Evolutionary conservation across 352 stramenopile genomes (phyloP), one percentile per base, ranked within the genome.

Genomic region (Aphanomyces stellatus): DNA sequence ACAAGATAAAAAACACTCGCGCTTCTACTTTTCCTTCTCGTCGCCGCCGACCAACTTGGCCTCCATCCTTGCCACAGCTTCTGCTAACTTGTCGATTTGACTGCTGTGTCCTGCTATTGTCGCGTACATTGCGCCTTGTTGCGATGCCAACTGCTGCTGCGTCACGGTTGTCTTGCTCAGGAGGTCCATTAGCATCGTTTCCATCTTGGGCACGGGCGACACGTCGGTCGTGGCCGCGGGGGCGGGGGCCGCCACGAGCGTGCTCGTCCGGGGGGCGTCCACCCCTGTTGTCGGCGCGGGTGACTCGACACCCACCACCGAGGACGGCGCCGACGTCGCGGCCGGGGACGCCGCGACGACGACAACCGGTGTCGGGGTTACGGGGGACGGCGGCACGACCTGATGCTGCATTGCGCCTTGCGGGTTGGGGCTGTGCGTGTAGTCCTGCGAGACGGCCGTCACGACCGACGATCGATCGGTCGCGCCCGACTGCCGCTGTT

Each of bases 181-280:
- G 11, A 67, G 34, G n/a, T 42, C 42, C 60, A 67, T 67, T 11
- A 67, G 40, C 60, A 67, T 67, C 28, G 43, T 28, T 57, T 67
- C 60, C 40, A 67, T 41, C 19, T 67, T 67, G 30, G 53, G 34
- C 19, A 22, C 27, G 5, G n/a, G 13, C 13, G 46, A 27, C n/a
- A 46, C 37, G 13, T 46, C 37, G 37, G 46, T 55, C 17, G 46
- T 15, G 13, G 3, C 46, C n/a, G 46, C 13, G 4, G 46, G 13
- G 13, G 13, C 46, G 27, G 19, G 17, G 2, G 25, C n/a, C 8
- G 25, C 46, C 17, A 17, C 46, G 25, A n/a, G n/a, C n/a, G 46
- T 15, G 4, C 19, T 64, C 25, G 37, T 22, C n/a, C n/a, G n/a
- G n/a, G n/a, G n/a, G n/a, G n/a, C n/a, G 6, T 24, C 17, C 30